Base-by-base conservation (phyloP, 345 rosid species). In the Arabis alpina region DNA sequence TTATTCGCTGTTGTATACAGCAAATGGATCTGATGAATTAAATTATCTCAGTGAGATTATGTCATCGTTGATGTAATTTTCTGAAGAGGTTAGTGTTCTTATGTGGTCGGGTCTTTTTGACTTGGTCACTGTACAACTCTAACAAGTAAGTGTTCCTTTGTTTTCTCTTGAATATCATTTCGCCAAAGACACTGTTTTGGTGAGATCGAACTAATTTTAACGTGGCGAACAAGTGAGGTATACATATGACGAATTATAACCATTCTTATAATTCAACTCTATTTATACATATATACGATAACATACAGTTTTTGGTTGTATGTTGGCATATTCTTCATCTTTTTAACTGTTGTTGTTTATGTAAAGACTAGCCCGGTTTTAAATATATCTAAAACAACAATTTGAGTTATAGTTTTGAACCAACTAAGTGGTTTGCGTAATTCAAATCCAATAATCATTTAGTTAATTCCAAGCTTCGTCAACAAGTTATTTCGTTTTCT, bases 121-220 rank as follows among this genome's bases (percentile, higher is more conserved):
- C 74, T 75, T 54, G 12, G 51, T 74, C 55, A 66, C 73, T n/a
- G 54, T 58, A 66, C 67, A 58, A 74, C 63, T 66, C 73, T 43
- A 23, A 59, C 72, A 52, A 59, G 67, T 51, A 74, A 19, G 23
- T 19, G 23, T 19, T 19, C 23, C 23, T 19, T 19, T 19, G 23
- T 19, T 19, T 19, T 19, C 23, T 19, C 0, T 19, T 19, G 23
- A 19, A 19, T 19, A 50, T 36, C 7, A 10, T 34, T 67, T 60
- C 5, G 36, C 41, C 6, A 1, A 24, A 50, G 4, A 59, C 55
- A 54, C 62, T 62, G 67, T 56, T 55, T 72, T 13, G 53, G 44
- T 23, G 66, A 48, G 27, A 32, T 65, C 13, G 12, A 49, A 49
- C 27, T 73, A 47, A 30, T 6, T 5, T 16, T 41, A 3, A 32